phyloP scores from a whole-genome alignment of 805 yeast species.

The Starmerella stigmatis region DNA sequence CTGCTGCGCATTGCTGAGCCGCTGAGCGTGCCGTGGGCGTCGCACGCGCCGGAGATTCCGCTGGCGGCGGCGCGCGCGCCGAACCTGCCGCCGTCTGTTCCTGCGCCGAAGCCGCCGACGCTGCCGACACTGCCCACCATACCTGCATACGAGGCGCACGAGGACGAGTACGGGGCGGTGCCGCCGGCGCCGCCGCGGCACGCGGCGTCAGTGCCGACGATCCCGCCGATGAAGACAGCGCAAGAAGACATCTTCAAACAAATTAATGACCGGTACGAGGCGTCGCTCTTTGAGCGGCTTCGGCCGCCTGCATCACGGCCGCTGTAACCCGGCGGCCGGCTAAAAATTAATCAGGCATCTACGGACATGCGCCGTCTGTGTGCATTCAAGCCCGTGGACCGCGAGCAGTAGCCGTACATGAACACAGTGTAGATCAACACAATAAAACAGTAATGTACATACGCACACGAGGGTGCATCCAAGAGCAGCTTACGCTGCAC shows the following conservation, averaged over 20 bases:
- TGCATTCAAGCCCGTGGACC: no score
- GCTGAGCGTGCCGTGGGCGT: not conserved
- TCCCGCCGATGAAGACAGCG: not conserved
- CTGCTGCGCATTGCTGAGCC: not conserved
- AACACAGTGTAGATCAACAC: no score
- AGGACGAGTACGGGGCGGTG: not conserved
- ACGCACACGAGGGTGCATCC: no score
- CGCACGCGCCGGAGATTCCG: not conserved
- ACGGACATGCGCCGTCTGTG: no score
- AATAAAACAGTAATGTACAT: no score
- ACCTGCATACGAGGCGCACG: not conserved
- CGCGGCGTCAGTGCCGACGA: constrained; percentile 1
- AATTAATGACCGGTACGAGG: constrained; percentile 32
- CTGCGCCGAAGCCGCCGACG: not conserved
- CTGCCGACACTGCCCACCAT: not conserved
- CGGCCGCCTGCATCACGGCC: constrained; percentile 15
- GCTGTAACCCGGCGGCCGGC: not conserved
- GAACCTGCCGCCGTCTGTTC: not conserved
- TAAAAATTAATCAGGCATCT: no score
- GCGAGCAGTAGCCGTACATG: no score
- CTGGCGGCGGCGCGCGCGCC: not conserved
- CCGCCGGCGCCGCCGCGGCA: constrained; percentile 8
- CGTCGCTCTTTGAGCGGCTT: constrained; percentile 27
- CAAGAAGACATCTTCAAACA: constrained; percentile 25
- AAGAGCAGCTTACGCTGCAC: no score